Percentiles rank a stretch among this genome's conserved stretches.
Evolutionary conservation across 208 protist genomes (phyloP).

Genomic region (Trypanosoma rangeli): DNA sequence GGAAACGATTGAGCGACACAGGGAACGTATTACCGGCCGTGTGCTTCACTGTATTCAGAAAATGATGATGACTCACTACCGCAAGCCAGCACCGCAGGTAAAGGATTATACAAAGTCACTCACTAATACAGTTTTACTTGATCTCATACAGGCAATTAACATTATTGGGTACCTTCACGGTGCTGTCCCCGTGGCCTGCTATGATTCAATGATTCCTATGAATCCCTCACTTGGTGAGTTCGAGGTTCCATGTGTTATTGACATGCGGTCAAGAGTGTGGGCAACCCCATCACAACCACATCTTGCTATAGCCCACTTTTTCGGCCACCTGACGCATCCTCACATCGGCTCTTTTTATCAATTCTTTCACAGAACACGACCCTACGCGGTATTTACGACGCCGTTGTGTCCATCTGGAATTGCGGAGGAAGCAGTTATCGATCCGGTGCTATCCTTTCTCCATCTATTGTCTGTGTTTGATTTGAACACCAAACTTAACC

Average conservation of each 20-base stretch:
- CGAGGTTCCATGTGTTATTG: conserved; percentile 45
- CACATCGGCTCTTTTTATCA: conserved; percentile 60
- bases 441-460: conserved; percentile 57
- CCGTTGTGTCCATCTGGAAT: conserved; percentile 31
- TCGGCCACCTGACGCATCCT: conserved; percentile 48
- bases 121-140: conserved; percentile 30
- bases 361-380: conserved; percentile 64
- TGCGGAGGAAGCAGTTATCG: conserved; percentile 54
- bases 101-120: conserved; percentile 37
- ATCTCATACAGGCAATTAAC: conserved; percentile 49
- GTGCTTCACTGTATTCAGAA: conserved; percentile 63
- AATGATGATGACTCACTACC: conserved; percentile 32
- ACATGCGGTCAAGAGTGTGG: conserved; percentile 48
- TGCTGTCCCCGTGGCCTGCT: conserved; percentile 34
- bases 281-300: conserved; percentile 46
- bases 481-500: conserved; percentile 39
- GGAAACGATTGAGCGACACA: conserved; percentile 66
- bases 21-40: conserved; percentile 53
- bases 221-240: conserved; percentile 46
- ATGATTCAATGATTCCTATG: conserved; percentile 49
- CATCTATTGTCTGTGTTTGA: conserved; percentile 67
- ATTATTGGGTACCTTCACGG: conserved; percentile 69
- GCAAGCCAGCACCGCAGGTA: conserved; percentile 36
- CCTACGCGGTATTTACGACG: conserved; percentile 60
- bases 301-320: conserved; percentile 50